These are phyloP conservation scores for Saitozyma sp. DNA, from an alignment of 768 basidiomycete genomes.

Conservation along the genomic window DNA sequence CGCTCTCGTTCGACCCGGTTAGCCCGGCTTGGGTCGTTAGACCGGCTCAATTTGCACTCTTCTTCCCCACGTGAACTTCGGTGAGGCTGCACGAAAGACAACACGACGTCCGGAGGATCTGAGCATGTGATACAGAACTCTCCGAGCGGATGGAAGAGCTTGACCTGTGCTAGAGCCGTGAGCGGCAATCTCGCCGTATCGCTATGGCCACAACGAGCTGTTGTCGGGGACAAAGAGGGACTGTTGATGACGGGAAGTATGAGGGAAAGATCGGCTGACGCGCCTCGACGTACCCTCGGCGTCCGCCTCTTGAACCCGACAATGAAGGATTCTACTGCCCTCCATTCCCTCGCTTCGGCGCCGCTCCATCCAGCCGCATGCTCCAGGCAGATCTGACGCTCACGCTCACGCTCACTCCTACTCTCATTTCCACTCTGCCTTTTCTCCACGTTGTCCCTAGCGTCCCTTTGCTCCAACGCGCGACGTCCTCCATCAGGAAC, in stretches of 20 bases:
- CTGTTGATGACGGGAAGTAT: background rate
- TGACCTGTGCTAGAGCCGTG: slow-evolving; percentile 19
- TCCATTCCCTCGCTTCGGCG: slow-evolving; percentile 25
- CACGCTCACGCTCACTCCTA: no score
- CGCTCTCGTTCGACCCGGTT: no score
- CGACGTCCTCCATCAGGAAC: no score
- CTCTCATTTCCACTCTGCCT: no score
- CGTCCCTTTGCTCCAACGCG: no score
- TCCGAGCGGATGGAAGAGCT: slow-evolving; percentile 30
- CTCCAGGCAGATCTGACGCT: slow-evolving; percentile 1
- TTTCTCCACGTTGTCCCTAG: no score
- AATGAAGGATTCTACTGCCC: slow-evolving; percentile 16
- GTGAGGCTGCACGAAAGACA: slow-evolving; percentile 10
- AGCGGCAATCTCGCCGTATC: background rate
- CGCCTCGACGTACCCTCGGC: slow-evolving; percentile 17
- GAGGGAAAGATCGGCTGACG: slow-evolving; percentile 8
- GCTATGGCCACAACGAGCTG: background rate
- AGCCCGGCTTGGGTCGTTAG: no score
- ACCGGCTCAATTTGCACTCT: no score
- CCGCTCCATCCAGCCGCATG: slow-evolving; percentile 15
- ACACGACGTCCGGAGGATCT: slow-evolving; percentile 34
- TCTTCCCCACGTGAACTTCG: no score
- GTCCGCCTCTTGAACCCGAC: slow-evolving; percentile 28
- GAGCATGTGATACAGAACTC: slow-evolving; percentile 36
- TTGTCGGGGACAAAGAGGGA: background rate